A percentile compares a stretch with the other conserved stretches of the same genome.
phyloP scores from a whole-genome alignment of 768 basidiomycete species.

The Cystofilobasidium bisporidii region DNA sequence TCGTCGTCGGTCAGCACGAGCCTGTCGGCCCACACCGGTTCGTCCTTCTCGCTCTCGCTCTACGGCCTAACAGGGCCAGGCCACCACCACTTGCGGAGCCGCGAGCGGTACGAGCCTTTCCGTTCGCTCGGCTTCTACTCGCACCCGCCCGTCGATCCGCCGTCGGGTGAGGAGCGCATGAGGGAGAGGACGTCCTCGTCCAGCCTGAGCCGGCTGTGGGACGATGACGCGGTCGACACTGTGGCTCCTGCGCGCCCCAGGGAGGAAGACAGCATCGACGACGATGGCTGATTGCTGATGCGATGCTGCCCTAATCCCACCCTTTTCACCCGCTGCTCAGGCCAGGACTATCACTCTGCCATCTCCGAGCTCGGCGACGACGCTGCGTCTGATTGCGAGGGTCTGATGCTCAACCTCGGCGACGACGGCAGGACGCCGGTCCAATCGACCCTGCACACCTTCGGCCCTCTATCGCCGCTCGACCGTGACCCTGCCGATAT shows the following conservation, averaged over 20 bases:
- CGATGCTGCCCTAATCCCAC: not conserved
- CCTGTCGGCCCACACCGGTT: no score
- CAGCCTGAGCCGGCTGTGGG: not conserved
- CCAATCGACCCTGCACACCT: no score
- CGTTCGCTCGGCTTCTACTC: not conserved
- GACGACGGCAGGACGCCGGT: no score
- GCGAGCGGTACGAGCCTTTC: not conserved
- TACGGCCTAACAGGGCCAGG: no score
- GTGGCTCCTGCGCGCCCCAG: not conserved
- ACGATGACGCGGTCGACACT: not conserved
- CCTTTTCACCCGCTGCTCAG: not conserved
- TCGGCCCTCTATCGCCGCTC: no score
- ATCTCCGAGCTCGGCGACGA: not conserved
- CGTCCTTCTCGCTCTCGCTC: no score
- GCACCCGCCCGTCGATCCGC: not conserved
- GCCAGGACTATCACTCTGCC: conserved; percentile 1
- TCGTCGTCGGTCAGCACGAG: no score
- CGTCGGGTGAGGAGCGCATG: not conserved
- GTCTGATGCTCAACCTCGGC: no score
- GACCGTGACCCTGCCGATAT: no score
- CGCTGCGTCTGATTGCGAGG: not conserved
- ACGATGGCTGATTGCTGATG: not conserved
- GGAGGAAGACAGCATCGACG: not conserved
- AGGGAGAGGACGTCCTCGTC: not conserved
- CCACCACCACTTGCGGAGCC: no score